Conservation (phyloP, 2,329 filamentous ascomycete genomes). For the Talaromyces sp. region DNA sequence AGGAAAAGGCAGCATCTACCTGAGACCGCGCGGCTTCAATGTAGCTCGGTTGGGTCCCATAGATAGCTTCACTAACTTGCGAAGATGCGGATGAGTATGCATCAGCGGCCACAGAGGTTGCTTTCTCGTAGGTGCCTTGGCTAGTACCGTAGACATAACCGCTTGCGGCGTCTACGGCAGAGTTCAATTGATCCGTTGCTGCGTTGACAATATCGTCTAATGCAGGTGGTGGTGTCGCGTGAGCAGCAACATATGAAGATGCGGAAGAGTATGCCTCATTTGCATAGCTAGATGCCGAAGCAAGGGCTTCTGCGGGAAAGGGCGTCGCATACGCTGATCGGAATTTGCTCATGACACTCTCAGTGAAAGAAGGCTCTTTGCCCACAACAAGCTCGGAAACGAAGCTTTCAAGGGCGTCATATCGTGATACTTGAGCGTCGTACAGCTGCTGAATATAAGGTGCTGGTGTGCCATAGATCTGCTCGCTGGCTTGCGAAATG, state of each 20-base stretch:
- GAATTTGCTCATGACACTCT: constrained; percentile 71
- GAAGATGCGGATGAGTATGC: constrained; percentile 48
- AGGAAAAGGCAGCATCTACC: constrained; percentile 46
- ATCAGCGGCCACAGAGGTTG: constrained; percentile 51
- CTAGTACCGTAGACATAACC: constrained; percentile 55
- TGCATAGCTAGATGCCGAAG: constrained; percentile 53
- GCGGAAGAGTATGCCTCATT: constrained; percentile 44
- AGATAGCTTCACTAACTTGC: constrained; percentile 52
- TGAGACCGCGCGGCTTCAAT: constrained; percentile 34
- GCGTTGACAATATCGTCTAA: constrained; percentile 56
- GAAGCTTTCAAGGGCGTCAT: constrained; percentile 65
- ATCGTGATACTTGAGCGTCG: constrained; percentile 49
- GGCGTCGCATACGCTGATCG: constrained; percentile 69
- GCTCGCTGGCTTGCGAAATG: constrained; percentile 62
- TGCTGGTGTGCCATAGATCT: constrained; percentile 65
- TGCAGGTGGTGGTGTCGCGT: constrained; percentile 54
- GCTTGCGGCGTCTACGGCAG: constrained; percentile 58
- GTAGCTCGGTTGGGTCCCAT: constrained; percentile 52
- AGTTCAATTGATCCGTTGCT: constrained; percentile 55
- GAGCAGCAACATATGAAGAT: constrained; percentile 20
- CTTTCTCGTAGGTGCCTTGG: constrained; percentile 42
- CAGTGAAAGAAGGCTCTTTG: constrained; percentile 75
- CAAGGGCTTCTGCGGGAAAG: constrained; percentile 31
- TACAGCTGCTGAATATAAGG: constrained; percentile 60
- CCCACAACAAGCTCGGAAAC: constrained; percentile 73